Evolutionary conservation across 1,139 yeast genomes (phyloP).

Genomic region (Blastobotrys elegans): DNA sequence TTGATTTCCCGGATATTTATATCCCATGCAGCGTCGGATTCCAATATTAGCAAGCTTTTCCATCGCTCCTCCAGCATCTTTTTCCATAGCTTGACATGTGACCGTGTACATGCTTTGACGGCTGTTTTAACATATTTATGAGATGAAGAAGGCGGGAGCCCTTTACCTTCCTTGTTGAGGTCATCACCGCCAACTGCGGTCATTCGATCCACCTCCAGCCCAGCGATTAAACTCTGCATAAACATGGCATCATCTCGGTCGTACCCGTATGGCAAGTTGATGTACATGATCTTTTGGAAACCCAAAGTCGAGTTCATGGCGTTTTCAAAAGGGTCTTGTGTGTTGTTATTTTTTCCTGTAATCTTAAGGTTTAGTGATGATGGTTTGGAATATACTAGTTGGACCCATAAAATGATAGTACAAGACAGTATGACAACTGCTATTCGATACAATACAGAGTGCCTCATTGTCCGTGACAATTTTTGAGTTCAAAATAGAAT

Average conservation of each 20-base stretch:
- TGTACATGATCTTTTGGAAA: slow-evolving; percentile 17
- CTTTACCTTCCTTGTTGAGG: not conserved
- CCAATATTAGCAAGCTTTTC: slow-evolving; percentile 9
- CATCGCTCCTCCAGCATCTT: slow-evolving; percentile 9
- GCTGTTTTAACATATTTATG: not conserved
- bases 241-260: not conserved
- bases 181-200: not conserved
- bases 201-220: not conserved
- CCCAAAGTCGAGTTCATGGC: slow-evolving; percentile 23
- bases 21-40: slow-evolving; percentile 12
- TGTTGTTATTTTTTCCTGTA: no score
- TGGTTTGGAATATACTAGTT: no score
- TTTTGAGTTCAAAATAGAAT: no score
- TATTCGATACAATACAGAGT: no score
- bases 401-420: no score
- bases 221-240: not conserved
- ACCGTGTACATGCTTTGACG: not conserved
- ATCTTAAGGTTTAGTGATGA: no score
- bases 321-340: no score
- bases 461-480: no score
- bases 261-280: slow-evolving; percentile 16
- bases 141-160: not conserved
- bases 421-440: no score
- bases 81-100: not conserved
- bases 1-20: slow-evolving; percentile 8